Percentiles rank a stretch among this genome's conserved stretches.
Conservation (phyloP, 495 filamentous ascomycete species). For the Massariosphaeria phaeospora region DNA sequence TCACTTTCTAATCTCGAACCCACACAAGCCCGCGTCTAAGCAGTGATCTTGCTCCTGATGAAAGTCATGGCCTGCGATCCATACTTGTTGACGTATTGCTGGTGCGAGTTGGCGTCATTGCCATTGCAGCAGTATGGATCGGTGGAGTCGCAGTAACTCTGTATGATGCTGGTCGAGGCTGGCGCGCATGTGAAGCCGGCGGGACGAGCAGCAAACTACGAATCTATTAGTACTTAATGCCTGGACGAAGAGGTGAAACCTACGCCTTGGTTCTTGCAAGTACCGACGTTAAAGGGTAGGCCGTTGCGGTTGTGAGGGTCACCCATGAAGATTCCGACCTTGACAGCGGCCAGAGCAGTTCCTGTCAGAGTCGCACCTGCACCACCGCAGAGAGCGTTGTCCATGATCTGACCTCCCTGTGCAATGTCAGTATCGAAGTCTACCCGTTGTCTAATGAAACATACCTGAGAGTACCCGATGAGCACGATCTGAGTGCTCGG, state of each 20-base stretch:
- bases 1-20: no score
- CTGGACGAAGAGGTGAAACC: slow-evolving; percentile 32
- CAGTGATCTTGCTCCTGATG: slow-evolving; percentile 45
- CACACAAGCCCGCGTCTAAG: slow-evolving; percentile 1
- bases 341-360: slow-evolving; percentile 48
- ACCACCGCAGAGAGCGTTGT: slow-evolving; percentile 59
- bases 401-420: slow-evolving; percentile 60
- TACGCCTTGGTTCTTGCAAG: slow-evolving; percentile 53
- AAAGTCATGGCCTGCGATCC: slow-evolving; percentile 54
- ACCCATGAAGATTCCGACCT: slow-evolving; percentile 61
- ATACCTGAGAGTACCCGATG: slow-evolving; percentile 58
- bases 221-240: background rate
- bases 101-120: slow-evolving; percentile 52
- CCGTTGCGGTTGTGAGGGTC: slow-evolving; percentile 53
- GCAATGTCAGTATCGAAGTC: background rate
- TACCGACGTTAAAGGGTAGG: slow-evolving; percentile 58
- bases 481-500: slow-evolving; percentile 56
- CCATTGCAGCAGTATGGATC: slow-evolving; percentile 65
- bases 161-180: slow-evolving; percentile 48
- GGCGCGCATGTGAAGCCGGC: slow-evolving; percentile 52
- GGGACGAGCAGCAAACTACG: slow-evolving; percentile 52
- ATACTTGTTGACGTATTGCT: slow-evolving; percentile 56
- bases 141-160: slow-evolving; percentile 58
- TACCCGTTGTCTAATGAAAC: background rate
- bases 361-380: slow-evolving; percentile 46